phyloP scores from a whole-genome alignment of 768 basidiomycete species.

The Boletus eberwhitei region DNA sequence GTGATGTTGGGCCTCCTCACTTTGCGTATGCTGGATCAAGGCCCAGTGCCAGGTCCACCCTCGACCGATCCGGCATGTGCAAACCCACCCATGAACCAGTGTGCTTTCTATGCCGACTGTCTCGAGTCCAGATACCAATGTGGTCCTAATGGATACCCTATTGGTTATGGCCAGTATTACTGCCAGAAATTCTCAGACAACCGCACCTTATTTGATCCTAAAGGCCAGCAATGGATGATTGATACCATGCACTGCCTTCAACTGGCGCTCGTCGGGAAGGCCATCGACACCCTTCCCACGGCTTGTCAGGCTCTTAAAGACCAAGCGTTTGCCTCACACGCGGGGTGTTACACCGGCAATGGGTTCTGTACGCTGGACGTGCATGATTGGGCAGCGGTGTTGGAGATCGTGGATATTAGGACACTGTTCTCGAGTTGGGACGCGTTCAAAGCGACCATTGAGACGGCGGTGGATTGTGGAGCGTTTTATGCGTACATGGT shows the following conservation, averaged over 20 bases:
- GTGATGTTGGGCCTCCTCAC: not conserved
- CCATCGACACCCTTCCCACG: slow-evolving; percentile 18
- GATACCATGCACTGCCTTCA: slow-evolving; percentile 48
- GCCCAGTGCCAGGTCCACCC: slow-evolving; percentile 5
- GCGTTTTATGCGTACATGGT: slow-evolving; percentile 15
- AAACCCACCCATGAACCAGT: slow-evolving; percentile 36
- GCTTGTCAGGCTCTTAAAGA: slow-evolving; percentile 35
- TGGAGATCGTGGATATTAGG: slow-evolving; percentile 28
- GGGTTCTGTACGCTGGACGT: slow-evolving; percentile 41
- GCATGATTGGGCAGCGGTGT: slow-evolving; percentile 36
- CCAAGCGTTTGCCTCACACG: slow-evolving; percentile 41
- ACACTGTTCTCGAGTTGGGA: slow-evolving; percentile 19
- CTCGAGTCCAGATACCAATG: slow-evolving; percentile 46
- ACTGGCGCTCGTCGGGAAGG: slow-evolving; percentile 36
- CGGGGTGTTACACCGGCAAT: slow-evolving; percentile 38
- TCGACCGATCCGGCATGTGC: slow-evolving; percentile 17
- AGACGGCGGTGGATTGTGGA: slow-evolving; percentile 8
- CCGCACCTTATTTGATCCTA: slow-evolving; percentile 26
- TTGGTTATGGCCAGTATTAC: slow-evolving; percentile 39
- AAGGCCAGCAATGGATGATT: slow-evolving; percentile 43
- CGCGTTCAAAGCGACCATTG: slow-evolving; percentile 8
- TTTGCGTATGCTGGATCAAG: not conserved
- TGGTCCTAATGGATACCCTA: slow-evolving; percentile 41
- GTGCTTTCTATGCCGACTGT: slow-evolving; percentile 44
- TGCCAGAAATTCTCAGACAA: slow-evolving; percentile 39